Evolutionary conservation across 805 yeast species (phyloP).

Genomic region (Starmerella apicola): DNA sequence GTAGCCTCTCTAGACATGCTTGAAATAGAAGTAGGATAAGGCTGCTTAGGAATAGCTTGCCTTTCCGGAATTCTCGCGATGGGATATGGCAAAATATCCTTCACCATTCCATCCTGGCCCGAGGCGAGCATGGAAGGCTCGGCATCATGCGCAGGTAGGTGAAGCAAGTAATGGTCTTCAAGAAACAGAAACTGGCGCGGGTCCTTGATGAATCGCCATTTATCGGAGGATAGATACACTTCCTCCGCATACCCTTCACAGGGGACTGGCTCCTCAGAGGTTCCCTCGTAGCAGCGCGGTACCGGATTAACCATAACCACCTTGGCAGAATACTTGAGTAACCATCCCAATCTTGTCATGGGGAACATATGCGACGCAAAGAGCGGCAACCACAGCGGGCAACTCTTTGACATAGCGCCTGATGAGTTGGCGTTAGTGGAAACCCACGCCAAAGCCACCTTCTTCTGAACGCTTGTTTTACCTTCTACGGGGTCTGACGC

Average conservation of each 20-base stretch:
- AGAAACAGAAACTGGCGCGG: constrained; percentile 43
- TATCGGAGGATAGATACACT: constrained; percentile 27
- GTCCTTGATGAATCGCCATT: neutral
- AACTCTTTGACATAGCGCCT: too few species aligned
- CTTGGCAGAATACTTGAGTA: constrained; percentile 2
- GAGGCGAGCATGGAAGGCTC: constrained; percentile 37
- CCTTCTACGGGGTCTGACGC: neutral
- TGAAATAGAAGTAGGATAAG: too few species aligned
- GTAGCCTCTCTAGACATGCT: too few species aligned
- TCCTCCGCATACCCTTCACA: constrained; percentile 70
- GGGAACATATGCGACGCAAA: constrained; percentile 5
- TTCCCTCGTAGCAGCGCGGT: constrained; percentile 11
- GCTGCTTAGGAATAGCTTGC: too few species aligned
- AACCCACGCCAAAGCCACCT: constrained; percentile 14
- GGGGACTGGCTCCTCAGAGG: constrained; percentile 49
- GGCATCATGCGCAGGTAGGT: constrained; percentile 41
- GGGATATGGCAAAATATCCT: constrained; percentile 45
- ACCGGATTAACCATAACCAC: constrained; percentile 7
- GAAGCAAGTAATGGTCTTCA: constrained; percentile 47
- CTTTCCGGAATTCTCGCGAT: too few species aligned
- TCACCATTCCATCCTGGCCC: constrained; percentile 20
- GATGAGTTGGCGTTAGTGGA: neutral
- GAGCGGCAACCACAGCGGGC: constrained; percentile 15
- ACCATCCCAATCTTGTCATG: constrained; percentile 7
- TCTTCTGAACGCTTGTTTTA: neutral